Conservation (phyloP, 345 rosid genomes). For the Eutrema japonicum region DNA sequence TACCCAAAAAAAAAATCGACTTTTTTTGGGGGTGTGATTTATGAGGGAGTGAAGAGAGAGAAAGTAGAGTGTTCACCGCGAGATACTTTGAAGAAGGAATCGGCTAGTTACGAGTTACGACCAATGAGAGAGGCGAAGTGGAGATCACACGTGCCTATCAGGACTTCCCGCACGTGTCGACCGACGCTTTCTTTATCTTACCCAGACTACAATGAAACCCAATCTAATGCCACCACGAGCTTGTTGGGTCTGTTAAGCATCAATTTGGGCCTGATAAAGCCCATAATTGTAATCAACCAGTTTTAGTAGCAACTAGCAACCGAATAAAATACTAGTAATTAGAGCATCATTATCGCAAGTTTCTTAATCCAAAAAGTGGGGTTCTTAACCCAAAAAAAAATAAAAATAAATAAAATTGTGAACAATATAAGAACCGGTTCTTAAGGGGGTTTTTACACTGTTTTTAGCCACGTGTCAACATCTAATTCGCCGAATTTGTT, state of each 20-base stretch:
- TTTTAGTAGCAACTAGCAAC: neutral
- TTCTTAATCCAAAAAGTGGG: too few relatives aligned
- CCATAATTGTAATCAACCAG: neutral
- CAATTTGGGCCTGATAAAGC: constrained; percentile 10
- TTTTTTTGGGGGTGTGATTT: constrained; percentile 26
- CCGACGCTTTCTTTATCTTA: constrained; percentile 55
- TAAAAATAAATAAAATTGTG: too few relatives aligned
- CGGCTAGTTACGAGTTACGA: constrained; percentile 21
- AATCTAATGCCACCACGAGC: neutral
- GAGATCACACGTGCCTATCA: constrained; percentile 36
- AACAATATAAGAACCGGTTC: too few relatives aligned
- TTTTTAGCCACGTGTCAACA: too few relatives aligned
- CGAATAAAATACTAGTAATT: too few relatives aligned
- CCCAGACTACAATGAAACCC: neutral
- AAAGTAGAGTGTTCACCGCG: constrained; percentile 26
- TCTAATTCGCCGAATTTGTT: too few relatives aligned
- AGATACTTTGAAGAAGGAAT: constrained; percentile 42
- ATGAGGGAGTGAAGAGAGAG: constrained; percentile 44
- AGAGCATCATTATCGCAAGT: too few relatives aligned
- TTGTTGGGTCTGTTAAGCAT: constrained; percentile 3
- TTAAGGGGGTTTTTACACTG: too few relatives aligned
- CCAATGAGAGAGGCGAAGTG: constrained; percentile 32
- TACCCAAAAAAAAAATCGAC: constrained; percentile 32
- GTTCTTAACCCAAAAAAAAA: too few relatives aligned
- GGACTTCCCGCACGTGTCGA: constrained; percentile 60